phyloP scores from a whole-genome alignment of 345 rosid species.

The thale cress (Arabidopsis thaliana) region TAIR10.1 NC_003070.9:26631501-26632000 shows the following conservation, averaged over 20 bases:
- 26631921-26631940: constrained; percentile 66
- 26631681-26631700: constrained; percentile 41
- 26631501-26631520: constrained; percentile 23
- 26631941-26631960: neutral
- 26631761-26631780: constrained; percentile 84
- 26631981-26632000: neutral
- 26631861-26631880: constrained; percentile 55
- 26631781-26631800: constrained; percentile 66
- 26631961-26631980: no score
- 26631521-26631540: neutral
- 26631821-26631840: constrained; percentile 40
- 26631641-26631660: constrained; percentile 38
- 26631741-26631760: constrained; percentile 50
- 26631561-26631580: constrained; percentile 64
- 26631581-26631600: constrained; percentile 80
- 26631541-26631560: constrained; percentile 50
- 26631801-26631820: constrained; percentile 67
- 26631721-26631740: constrained; percentile 43
- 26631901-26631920: constrained; percentile 74
- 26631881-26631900: constrained; percentile 62
- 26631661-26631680: constrained; percentile 15
- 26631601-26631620: constrained; percentile 72
- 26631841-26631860: constrained; percentile 48
- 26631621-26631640: constrained; percentile 66
- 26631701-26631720: constrained; percentile 76